Evolutionary conservation across 2,329 filamentous ascomycete genomes (phyloP), one percentile per base, ranked within the genome.

Genomic region (Neonectria punicea): DNA sequence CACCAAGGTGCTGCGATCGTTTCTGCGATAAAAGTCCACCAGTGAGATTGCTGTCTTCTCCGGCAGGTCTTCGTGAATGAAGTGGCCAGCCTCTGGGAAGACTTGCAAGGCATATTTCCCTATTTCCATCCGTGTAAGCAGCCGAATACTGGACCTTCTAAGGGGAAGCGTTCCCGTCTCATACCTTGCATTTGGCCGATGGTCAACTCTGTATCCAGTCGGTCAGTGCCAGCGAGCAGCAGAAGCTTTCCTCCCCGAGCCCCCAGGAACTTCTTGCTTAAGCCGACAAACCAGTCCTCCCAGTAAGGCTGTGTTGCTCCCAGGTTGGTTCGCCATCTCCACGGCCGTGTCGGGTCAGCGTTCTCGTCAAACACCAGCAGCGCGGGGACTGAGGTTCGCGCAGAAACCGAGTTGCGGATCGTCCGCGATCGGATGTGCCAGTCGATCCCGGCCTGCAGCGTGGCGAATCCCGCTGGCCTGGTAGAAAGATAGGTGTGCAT

Each of bases 161-260:
- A 13, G 11, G 11, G 11, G 28, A n/a, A 47, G 53, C 53, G 16
- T 63, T 41, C 11, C 4, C 51, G 30, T 25, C 14, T 18, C 79
- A 72, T 82, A 92, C 93, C 94, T 84, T 98, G 94, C 94, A 98
- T 98, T 80, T 98, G 94, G 16, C 94, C 94, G 78, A 98, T 97
- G 79, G 93, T 97, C 74, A 98, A 81, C 75, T 97, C 94, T 70
- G 93, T 97, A 77, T 98, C 94, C 62, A 98, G 79, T 53, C 94
- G 86, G 80, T 98, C 95, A 11, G 94, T 97, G 18, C 94, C 94
- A 3, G 94, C 95, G 34, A 98, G 85, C 56, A 98, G 81, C 55
- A 98, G 81, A 66, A 97, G 79, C 79, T 98, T 98, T 9, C 94
- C 94, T 30, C 93, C 94, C 67, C 87, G 89, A 0, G 92, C 93